These are phyloP conservation scores for Chloranthus sessilifolius DNA, from an alignment of 164 flowering plant species.

Conservation along the genomic window DNA sequence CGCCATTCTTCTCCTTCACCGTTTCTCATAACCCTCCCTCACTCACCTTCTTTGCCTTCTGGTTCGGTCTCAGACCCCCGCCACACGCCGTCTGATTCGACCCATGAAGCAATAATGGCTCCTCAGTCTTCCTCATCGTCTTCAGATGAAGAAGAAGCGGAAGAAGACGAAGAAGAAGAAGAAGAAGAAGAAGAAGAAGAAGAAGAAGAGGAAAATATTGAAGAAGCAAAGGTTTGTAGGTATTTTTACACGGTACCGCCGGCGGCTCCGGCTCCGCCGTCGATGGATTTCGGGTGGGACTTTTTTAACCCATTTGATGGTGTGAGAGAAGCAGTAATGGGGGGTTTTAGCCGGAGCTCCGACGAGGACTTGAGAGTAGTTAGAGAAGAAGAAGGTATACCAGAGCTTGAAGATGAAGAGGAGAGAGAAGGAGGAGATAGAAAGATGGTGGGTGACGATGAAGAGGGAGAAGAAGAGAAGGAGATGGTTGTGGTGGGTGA, in stretches of 20 bases:
- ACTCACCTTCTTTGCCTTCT: slow-evolving; percentile 15
- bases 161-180: slow-evolving; percentile 23
- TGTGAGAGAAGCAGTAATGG: slow-evolving; percentile 45
- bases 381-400: slow-evolving; percentile 76
- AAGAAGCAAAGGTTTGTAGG: slow-evolving; percentile 13
- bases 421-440: slow-evolving; percentile 23
- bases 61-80: slow-evolving; percentile 33
- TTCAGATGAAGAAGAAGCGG: slow-evolving; percentile 13
- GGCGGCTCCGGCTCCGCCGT: slow-evolving; percentile 33
- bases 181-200: slow-evolving; percentile 15
- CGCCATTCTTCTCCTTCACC: slow-evolving; percentile 42
- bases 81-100: slow-evolving; percentile 43
- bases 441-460: slow-evolving; percentile 28
- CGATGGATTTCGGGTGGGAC: slow-evolving; percentile 33
- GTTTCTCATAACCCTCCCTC: slow-evolving; percentile 28
- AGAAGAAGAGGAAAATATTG: too few species aligned
- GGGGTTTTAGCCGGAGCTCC: slow-evolving; percentile 37
- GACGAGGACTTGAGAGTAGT: slow-evolving; percentile 79
- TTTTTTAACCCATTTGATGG: slow-evolving; percentile 50
- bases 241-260: slow-evolving; percentile 18
- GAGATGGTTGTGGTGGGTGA: slow-evolving; percentile 22
- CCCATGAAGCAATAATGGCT: slow-evolving; percentile 30
- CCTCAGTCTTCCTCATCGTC: slow-evolving; percentile 30
- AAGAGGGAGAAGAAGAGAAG: slow-evolving; percentile 32
- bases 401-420: slow-evolving; percentile 35